Evolutionary conservation across 2,329 filamentous ascomycete genomes (phyloP), one percentile per base, ranked within the genome.

Genomic region (Verticillium longisporum): DNA sequence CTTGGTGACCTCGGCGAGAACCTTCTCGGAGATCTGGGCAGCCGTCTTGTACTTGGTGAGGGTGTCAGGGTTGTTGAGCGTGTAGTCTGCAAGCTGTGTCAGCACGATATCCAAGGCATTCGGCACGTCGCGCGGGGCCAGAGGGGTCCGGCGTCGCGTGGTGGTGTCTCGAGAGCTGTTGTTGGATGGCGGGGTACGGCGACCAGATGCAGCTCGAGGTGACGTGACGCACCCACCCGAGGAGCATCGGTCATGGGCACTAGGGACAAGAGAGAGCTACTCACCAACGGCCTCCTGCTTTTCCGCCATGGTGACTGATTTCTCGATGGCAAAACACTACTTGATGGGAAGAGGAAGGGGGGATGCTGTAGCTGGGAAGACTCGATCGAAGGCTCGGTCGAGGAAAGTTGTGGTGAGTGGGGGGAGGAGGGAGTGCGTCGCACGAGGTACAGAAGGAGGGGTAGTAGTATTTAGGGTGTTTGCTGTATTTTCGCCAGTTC

Each of bases 21-120:
- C 94, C 82, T 94, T 97, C 77, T 97, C 91, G 58, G 94, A 95
- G 78, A 99, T 98, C 75, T 90, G 84, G 66, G 91, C 94, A 61
- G 95, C 95, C 67, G 90, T 93, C 88, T 97, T 98, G 86, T 98
- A 98, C 85, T 98, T 99, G 80, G 95, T 98, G 71, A 99, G 85
- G 71, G 92, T 97, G 76, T 96, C 91, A 64, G 91, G 91, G 83
- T 96, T 95, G 77, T 88, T 91, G 77, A 97, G 87, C 68, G 90
- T 85, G 81, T 96, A 93, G 76, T 96, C 91, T 96, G 45, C 9
- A 11, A 53, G 45, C 45, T 53, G 45, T 11, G 45, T 53, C 45
- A 53, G 45, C 45, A 13, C 45, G 45, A 18, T 2, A 53, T 53
- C 45, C 4, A 26, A 11, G 45, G 18, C 45, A 11, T 13, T 53